Percentiles rank a stretch among this genome's conserved stretches.
phyloP scores from a whole-genome alignment of 148 eudicot species.

The Spergularia bocconei region DNA sequence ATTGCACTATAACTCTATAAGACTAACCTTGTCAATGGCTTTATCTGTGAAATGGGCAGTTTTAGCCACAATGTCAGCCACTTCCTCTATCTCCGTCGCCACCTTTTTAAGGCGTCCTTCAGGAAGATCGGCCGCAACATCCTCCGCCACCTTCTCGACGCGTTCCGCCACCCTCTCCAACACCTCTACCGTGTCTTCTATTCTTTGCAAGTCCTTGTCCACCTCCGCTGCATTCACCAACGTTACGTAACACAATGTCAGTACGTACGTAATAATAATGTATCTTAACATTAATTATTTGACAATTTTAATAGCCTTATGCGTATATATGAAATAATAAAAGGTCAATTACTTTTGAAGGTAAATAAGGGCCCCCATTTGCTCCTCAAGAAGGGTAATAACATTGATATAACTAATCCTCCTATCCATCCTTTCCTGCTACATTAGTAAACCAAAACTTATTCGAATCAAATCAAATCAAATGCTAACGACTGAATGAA shows the following conservation, averaged over 20 bases:
- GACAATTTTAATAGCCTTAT: background rate
- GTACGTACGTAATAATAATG: too few species aligned
- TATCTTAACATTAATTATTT: background rate
- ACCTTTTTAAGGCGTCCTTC: conserved; percentile 29
- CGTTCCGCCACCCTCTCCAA: conserved; percentile 48
- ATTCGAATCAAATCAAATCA: background rate
- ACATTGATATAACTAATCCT: conserved; percentile 23
- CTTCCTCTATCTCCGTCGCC: conserved; percentile 27
- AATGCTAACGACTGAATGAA: background rate
- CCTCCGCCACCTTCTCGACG: conserved; percentile 44
- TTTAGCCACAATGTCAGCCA: conserved; percentile 32
- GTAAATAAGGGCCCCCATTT: conserved; percentile 34
- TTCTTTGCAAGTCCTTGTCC: conserved; percentile 33
- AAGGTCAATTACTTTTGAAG: conserved; percentile 21
- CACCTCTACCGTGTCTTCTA: conserved; percentile 34
- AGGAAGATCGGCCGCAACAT: conserved; percentile 28
- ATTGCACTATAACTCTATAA: too few species aligned
- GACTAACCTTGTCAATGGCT: conserved; percentile 42
- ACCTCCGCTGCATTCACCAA: conserved; percentile 27
- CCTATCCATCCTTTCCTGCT: conserved; percentile 38
- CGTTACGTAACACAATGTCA: too few species aligned
- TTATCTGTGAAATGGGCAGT: conserved; percentile 36
- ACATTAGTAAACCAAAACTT: too few species aligned
- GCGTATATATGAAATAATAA: too few species aligned
- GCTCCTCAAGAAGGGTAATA: conserved; percentile 30